Evolutionary conservation across 305 asterid species (phyloP).

Genomic region (Salvia sclarea): DNA sequence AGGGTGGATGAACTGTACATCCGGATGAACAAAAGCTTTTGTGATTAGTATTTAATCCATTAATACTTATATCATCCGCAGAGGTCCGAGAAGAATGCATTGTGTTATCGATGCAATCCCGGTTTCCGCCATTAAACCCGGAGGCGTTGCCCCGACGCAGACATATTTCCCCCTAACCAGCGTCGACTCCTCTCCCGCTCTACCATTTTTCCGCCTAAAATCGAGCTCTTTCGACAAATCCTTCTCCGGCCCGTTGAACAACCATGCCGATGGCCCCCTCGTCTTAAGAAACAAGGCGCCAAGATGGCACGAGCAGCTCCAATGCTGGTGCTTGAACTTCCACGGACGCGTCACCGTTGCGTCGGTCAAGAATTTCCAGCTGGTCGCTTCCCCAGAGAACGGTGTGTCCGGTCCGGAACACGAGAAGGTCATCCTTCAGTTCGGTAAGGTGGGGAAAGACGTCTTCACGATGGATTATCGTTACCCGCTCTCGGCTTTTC

Average conservation of each 20-base stretch:
- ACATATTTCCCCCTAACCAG: slow-evolving; percentile 49
- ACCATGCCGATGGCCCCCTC: slow-evolving; percentile 48
- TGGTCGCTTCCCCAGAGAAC: slow-evolving; percentile 81
- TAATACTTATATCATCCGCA: slow-evolving; percentile 27
- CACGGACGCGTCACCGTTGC: slow-evolving; percentile 93
- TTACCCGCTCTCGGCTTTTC: slow-evolving; percentile 86
- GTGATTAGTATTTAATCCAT: neutral
- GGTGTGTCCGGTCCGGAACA: slow-evolving; percentile 61
- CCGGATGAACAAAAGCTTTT: too few species aligned
- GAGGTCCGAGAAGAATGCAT: slow-evolving; percentile 94
- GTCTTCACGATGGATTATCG: slow-evolving; percentile 88
- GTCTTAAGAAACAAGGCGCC: slow-evolving; percentile 80
- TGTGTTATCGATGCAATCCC: slow-evolving; percentile 76
- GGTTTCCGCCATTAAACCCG: slow-evolving; percentile 68
- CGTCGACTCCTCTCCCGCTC: slow-evolving; percentile 50
- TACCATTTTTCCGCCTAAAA: slow-evolving; percentile 53
- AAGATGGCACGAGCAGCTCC: slow-evolving; percentile 94
- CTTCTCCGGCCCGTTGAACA: slow-evolving; percentile 38
- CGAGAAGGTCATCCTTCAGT: slow-evolving; percentile 78
- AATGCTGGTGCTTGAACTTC: slow-evolving; percentile 97
- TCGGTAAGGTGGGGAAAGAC: slow-evolving; percentile 92
- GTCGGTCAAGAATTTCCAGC: slow-evolving; percentile 87
- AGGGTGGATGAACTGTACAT: too few species aligned
- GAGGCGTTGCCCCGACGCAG: slow-evolving; percentile 71
- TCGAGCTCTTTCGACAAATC: slow-evolving; percentile 49